Base-by-base conservation (phyloP, 1,284 basidiomycete genomes). In the Takashimella koratensis region DNA sequence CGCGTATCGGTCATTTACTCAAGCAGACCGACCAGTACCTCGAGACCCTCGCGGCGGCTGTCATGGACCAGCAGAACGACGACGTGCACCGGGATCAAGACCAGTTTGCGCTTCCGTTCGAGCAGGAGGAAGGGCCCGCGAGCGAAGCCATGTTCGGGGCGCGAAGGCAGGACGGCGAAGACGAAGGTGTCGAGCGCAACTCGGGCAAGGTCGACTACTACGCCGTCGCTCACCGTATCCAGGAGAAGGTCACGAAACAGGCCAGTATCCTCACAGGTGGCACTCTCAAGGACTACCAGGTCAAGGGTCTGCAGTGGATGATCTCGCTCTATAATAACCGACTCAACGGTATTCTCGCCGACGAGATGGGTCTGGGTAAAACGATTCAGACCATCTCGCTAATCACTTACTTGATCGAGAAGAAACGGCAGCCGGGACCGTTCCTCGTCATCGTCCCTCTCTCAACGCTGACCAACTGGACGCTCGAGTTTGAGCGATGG, bases 391-490 rank as follows among this genome's bases (percentile, higher is more conserved):
- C 95, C 0, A 97, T 98, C 56, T 96, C 94, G 0, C 84, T 98
- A 40, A 85, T 98, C 69, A 86, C 93, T 8, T 98, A 95, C 82
- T 84, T 99, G 53, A 95, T 98, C 73, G 95, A 98, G 72, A 78
- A 79, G 57, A 97, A 98, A 80, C 83, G 84, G 56, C 89, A 96
- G 74, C 86, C 86, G 25, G 95, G 95, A 0, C 96, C 96, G 1
- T 98, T 92, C 79, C 86, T 98, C 26, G 92, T 98, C 70, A 93
- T 99, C 64, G 96, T 98, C 19, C 96, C 96, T 1, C 83, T 98
- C 16, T 97, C 95, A 4, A 99, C 96, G 1, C 88, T 99, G 82
- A 97, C 94, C 36, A 98, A 98, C 74, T 98, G 95, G 96, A 87
- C 90, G 3, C 86, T 90, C 57, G 94, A 98, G 78, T 98, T 99